Evolutionary conservation across 2,329 filamentous ascomycete species (phyloP).

Genomic region (Zymoseptoria ardabiliae): DNA sequence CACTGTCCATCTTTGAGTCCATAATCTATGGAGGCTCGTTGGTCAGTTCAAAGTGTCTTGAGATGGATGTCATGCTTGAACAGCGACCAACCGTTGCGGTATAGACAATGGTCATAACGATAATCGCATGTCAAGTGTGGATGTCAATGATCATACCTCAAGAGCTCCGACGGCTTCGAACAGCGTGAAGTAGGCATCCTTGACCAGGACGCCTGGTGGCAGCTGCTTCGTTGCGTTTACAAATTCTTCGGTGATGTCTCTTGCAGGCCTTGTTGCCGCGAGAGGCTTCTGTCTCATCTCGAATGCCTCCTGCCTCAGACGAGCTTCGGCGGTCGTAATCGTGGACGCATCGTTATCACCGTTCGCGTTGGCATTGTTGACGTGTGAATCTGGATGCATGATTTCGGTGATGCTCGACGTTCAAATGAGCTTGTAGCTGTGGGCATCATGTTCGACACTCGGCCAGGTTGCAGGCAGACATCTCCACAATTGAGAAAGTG

Average conservation of each 20-base stretch:
- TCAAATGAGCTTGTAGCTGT: neutral
- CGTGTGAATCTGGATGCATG: neutral
- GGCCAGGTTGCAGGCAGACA: neutral
- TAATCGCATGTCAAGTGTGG: neutral
- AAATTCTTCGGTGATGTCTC: slow-evolving; percentile 32
- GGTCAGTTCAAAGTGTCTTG: neutral
- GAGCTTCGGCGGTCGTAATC: slow-evolving; percentile 5
- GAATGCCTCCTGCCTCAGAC: slow-evolving; percentile 20
- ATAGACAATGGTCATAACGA: neutral
- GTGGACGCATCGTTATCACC: slow-evolving; percentile 1
- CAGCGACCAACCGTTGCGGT: neutral
- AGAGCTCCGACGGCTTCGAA: slow-evolving; percentile 89
- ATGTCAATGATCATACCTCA: slow-evolving; percentile 43
- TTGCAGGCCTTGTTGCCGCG: slow-evolving; percentile 8
- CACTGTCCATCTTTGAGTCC: slow-evolving; percentile 98
- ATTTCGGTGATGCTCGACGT: neutral
- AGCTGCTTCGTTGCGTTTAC: slow-evolving; percentile 41
- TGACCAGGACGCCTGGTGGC: slow-evolving; percentile 73
- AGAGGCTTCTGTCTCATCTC: slow-evolving; percentile 8
- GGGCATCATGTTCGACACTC: neutral
- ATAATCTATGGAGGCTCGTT: slow-evolving; percentile 63
- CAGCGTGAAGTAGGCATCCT: slow-evolving; percentile 88
- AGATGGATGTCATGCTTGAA: neutral
- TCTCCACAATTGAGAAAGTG: neutral
- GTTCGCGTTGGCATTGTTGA: neutral